Evolutionary conservation across 192 early-diverging fungal species (phyloP).

Genomic region (Lobulomyces angularis): DNA sequence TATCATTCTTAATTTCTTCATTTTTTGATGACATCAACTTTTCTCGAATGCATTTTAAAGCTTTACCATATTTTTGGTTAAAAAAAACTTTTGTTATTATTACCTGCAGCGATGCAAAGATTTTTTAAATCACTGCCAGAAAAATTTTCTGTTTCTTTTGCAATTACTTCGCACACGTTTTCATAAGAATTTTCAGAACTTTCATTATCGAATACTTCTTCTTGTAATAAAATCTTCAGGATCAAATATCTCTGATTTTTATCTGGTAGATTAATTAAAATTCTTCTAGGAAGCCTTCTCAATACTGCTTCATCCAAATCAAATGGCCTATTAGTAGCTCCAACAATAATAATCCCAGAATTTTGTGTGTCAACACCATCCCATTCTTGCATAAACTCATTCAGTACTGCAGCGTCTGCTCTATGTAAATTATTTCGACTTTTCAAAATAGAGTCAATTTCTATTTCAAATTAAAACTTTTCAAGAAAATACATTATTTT

Average conservation of each 20-base stretch:
- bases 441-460: no score
- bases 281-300: conserved; percentile 76
- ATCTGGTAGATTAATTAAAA: conserved; percentile 82
- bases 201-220: conserved; percentile 61
- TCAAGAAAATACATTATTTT: no score
- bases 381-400: conserved; percentile 97
- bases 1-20: no score
- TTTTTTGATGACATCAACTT: no score
- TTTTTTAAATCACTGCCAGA: conserved; percentile 95
- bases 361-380: conserved; percentile 44
- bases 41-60: no score
- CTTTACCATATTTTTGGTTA: not conserved
- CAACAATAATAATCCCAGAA: conserved; percentile 23
- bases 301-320: conserved; percentile 94
- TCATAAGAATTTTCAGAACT: no score
- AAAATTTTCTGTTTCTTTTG: conserved; percentile 60
- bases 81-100: conserved; percentile 2
- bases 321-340: conserved; percentile 91
- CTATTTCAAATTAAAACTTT: no score
- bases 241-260: conserved; percentile 63
- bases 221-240: conserved; percentile 59
- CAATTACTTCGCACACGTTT: conserved; percentile 45
- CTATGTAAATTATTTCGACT: no score
- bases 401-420: conserved; percentile 62
- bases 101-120: conserved; percentile 80